Evolutionary conservation across 345 rosid species (phyloP).

Genomic region (Gossypium bickii): DNA sequence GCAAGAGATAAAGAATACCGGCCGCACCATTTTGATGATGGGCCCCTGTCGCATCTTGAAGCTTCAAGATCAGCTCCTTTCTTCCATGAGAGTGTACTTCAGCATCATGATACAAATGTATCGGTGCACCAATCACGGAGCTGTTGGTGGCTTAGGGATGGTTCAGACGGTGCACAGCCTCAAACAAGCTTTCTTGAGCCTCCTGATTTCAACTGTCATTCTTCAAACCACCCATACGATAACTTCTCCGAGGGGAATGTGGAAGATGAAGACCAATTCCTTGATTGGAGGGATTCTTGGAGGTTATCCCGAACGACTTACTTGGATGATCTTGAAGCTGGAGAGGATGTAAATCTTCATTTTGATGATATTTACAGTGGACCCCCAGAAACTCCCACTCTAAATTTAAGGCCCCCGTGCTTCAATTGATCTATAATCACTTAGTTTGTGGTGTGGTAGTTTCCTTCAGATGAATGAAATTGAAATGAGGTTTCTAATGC

Average conservation of each 20-base stretch:
- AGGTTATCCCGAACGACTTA: conserved; percentile 36
- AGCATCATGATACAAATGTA: conserved; percentile 44
- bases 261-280: conserved; percentile 43
- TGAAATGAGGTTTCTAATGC: conserved; percentile 31
- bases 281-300: conserved; percentile 36
- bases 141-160: conserved; percentile 85
- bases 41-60: conserved; percentile 53
- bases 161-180: conserved; percentile 28
- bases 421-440: conserved; percentile 14
- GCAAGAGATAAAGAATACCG: conserved; percentile 31
- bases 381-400: conserved; percentile 48
- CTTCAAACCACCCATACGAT: conserved; percentile 22
- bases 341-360: conserved; percentile 55
- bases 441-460: background rate
- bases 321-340: conserved; percentile 55
- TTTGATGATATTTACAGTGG: conserved; percentile 75
- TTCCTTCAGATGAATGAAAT: conserved; percentile 19
- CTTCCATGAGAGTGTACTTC: conserved; percentile 65
- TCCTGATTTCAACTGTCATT: conserved; percentile 38
- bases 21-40: conserved; percentile 29
- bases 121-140: conserved; percentile 31
- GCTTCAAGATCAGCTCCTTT: conserved; percentile 66
- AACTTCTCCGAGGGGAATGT: conserved; percentile 42
- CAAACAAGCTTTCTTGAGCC: conserved; percentile 65
- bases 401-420: conserved; percentile 24